Evolutionary conservation across 1,284 basidiomycete genomes (phyloP), one percentile per base, ranked within the genome.

Genomic region (Microbotryum violaceum): DNA sequence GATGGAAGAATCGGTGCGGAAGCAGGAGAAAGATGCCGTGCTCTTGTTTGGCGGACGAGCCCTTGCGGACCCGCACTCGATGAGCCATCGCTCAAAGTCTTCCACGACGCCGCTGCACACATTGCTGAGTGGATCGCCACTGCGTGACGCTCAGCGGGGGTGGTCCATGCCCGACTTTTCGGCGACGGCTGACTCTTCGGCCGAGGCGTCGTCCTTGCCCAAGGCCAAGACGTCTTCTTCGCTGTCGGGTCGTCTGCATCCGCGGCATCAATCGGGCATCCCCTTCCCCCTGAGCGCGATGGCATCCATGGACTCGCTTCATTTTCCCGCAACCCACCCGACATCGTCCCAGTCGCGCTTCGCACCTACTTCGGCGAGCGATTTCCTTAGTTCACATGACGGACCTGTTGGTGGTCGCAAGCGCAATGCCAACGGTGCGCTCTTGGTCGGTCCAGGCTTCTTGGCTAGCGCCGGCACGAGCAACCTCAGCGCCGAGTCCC

Each of bases 401-500:
- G 58, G 58, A 5, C 48, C 58, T 14, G 37, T 18, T 37, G 46
- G 53, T 44, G 66, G 64, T 6, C 51, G 68, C 6, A 72, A 72
- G 49, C 60, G 71, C 6, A 72, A 69, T 57, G 70, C 70, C 6
- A 70, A 71, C 50, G 71, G 71, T 21, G 67, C 68, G 1, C 62
- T 72, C 23, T 61, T 72, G 45, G 56, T 62, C 10, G 61, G 64
- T 2, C 61, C 58, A 2, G 49, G 58, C n/a, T 54, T 55, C 8
- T 54, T 52, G 27, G 49, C 58, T 18, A 54, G 46, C 46, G 37
- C 37, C 37, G 37, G 37, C 16, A 42, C 57, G 4, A 62, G 60
- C 31, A 61, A 61, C 18, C 58, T 67, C 9, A 63, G 56, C 21
- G 68, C 59, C 46, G 50, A 50, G 16, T 67, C 65, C 27, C 68